Conservation (phyloP, 306 rosid genomes). For the Cucurbita moschata region DNA sequence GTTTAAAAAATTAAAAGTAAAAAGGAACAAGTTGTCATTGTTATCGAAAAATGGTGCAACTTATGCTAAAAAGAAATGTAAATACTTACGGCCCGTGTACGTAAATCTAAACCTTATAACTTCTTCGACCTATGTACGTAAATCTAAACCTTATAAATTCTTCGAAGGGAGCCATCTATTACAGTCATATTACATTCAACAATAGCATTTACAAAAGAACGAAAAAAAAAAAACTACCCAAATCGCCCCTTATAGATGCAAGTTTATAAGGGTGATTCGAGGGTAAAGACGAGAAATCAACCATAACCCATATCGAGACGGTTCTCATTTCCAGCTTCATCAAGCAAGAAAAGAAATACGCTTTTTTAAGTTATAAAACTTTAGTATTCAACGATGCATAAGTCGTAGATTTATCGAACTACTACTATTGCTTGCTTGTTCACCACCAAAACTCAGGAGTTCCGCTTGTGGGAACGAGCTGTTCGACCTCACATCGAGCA, state of each 20-base stretch:
- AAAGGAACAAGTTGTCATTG: no score
- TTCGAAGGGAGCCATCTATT: conserved; percentile 40
- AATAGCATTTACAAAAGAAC: conserved; percentile 46
- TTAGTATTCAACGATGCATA: conserved; percentile 20
- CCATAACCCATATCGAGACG: conserved; percentile 49
- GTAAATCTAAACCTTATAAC: conserved; percentile 30
- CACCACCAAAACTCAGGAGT: conserved; percentile 57
- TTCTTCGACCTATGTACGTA: no score
- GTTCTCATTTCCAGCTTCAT: conserved; percentile 15
- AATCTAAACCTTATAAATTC: conserved; percentile 33
- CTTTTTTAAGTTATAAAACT: conserved; percentile 12
- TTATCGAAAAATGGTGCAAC: background rate
- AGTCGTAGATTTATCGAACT: conserved; percentile 45
- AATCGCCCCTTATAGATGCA: conserved; percentile 21
- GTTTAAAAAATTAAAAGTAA: no score
- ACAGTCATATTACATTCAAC: conserved; percentile 24
- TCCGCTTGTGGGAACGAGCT: conserved; percentile 84
- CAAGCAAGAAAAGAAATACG: conserved; percentile 18
- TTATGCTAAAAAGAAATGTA: background rate
- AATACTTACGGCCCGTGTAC: background rate
- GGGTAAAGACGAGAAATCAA: conserved; percentile 28
- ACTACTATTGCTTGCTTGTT: conserved; percentile 70
- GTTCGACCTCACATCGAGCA: conserved; percentile 74
- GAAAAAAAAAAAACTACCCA: conserved; percentile 18
- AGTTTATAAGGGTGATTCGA: conserved; percentile 24